Evolutionary conservation across 129 eudicot genomes (phyloP).

Genomic region (Ambrosia artemisiifolia): DNA sequence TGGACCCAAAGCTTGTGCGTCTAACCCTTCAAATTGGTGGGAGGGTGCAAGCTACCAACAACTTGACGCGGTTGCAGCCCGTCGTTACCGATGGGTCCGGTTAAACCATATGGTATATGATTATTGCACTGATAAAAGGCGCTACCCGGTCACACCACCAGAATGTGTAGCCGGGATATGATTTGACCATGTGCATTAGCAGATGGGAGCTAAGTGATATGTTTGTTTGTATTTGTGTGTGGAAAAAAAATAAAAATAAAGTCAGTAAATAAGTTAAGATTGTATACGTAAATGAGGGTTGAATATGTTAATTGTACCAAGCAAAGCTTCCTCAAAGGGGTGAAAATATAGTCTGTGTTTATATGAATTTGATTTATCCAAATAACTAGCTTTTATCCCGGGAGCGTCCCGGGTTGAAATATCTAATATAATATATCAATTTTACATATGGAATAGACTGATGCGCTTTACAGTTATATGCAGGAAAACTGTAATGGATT

Average conservation of each 20-base stretch:
- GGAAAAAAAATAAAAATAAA: slow-evolving; percentile 12
- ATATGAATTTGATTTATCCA: neutral
- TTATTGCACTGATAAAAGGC: slow-evolving; percentile 76
- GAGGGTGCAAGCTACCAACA: slow-evolving; percentile 63
- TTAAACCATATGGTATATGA: slow-evolving; percentile 86
- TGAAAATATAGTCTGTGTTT: slow-evolving; percentile 4
- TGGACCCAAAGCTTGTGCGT: slow-evolving; percentile 57
- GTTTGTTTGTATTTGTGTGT: slow-evolving; percentile 14
- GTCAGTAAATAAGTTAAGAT: slow-evolving; percentile 8
- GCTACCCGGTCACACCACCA: slow-evolving; percentile 68
- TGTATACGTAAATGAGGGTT: slow-evolving; percentile 17
- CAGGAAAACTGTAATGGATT: no score
- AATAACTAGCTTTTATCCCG: no score
- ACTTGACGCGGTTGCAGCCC: slow-evolving; percentile 56
- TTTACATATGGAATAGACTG: no score
- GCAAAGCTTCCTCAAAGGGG: slow-evolving; percentile 12
- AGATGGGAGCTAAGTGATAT: neutral
- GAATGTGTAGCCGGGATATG: slow-evolving; percentile 72
- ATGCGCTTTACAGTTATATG: no score
- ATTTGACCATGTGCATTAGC: neutral
- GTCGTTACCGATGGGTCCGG: slow-evolving; percentile 79
- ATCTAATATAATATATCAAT: no score
- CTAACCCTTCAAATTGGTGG: slow-evolving; percentile 79
- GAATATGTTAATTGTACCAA: slow-evolving; percentile 21
- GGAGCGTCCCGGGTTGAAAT: no score